Evolutionary conservation across 108 stramenopile species (phyloP).

Genomic region (Epithemia pelagica): DNA sequence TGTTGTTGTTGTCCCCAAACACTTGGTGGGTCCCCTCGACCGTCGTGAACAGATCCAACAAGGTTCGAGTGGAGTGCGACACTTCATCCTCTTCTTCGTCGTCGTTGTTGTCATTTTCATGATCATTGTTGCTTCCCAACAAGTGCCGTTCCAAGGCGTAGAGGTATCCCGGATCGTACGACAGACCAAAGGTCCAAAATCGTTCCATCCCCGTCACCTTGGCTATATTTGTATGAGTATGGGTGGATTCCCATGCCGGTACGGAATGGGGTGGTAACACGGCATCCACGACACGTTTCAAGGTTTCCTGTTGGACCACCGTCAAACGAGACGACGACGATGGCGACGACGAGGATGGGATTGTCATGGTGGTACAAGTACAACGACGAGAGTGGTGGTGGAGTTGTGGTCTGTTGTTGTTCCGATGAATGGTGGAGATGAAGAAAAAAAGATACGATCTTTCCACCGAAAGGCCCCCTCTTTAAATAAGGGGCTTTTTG

Average conservation of each 20-base stretch:
- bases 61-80: background rate
- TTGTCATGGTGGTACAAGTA: background rate
- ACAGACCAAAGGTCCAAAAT: background rate
- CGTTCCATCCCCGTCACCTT: background rate
- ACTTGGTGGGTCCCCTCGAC: background rate
- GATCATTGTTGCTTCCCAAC: background rate
- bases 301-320: background rate
- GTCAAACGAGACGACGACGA: background rate
- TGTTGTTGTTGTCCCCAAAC: background rate
- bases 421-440: too few species aligned
- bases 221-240: background rate
- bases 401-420: too few species aligned
- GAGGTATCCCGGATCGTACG: background rate
- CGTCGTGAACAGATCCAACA: background rate
- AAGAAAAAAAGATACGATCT: too few species aligned
- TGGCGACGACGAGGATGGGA: background rate
- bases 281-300: background rate
- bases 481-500: too few species aligned
- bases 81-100: background rate
- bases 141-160: background rate
- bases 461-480: too few species aligned
- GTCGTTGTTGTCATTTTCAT: background rate
- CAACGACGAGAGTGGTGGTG: too few species aligned
- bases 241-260: background rate
- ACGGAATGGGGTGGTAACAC: background rate